Evolutionary conservation across 306 rosid species (phyloP).

Genomic region (Ochetophila trinervis): DNA sequence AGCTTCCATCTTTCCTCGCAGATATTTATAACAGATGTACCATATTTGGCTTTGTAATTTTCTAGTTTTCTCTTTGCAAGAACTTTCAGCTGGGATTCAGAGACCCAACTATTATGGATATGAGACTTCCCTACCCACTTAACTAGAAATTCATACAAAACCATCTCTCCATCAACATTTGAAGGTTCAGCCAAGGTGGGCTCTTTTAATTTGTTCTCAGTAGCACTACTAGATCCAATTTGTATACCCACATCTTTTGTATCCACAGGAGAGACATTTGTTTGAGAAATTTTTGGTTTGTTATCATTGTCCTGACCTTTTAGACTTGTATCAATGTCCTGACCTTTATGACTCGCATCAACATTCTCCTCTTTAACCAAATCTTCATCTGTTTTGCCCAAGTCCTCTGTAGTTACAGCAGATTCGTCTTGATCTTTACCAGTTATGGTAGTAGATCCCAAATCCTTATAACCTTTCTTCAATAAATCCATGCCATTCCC

Average conservation of each 20-base stretch:
- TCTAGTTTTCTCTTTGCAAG: slow-evolving; percentile 97
- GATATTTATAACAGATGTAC: slow-evolving; percentile 69
- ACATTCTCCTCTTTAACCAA: slow-evolving; percentile 35
- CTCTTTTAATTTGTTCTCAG: slow-evolving; percentile 50
- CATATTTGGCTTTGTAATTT: slow-evolving; percentile 96
- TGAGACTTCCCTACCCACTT: slow-evolving; percentile 97
- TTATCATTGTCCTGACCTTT: slow-evolving; percentile 34
- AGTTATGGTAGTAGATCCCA: slow-evolving; percentile 31
- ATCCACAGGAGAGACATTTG: slow-evolving; percentile 40
- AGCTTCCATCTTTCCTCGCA: slow-evolving; percentile 92
- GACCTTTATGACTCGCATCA: slow-evolving; percentile 37
- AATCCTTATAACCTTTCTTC: slow-evolving; percentile 38
- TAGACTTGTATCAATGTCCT: slow-evolving; percentile 24
- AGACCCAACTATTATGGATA: slow-evolving; percentile 88
- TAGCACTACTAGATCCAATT: slow-evolving; percentile 33
- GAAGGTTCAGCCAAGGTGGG: slow-evolving; percentile 47
- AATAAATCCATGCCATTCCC: slow-evolving; percentile 42
- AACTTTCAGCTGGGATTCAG: slow-evolving; percentile 84
- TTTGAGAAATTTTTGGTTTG: slow-evolving; percentile 44
- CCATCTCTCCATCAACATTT: slow-evolving; percentile 40
- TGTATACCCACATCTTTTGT: slow-evolving; percentile 42
- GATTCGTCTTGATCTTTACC: slow-evolving; percentile 47
- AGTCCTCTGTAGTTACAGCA: slow-evolving; percentile 45
- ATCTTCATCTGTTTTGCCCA: slow-evolving; percentile 43
- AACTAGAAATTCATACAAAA: slow-evolving; percentile 65